Conservation (phyloP, 208 protist species). For the Crithidia fasciculata region DNA sequence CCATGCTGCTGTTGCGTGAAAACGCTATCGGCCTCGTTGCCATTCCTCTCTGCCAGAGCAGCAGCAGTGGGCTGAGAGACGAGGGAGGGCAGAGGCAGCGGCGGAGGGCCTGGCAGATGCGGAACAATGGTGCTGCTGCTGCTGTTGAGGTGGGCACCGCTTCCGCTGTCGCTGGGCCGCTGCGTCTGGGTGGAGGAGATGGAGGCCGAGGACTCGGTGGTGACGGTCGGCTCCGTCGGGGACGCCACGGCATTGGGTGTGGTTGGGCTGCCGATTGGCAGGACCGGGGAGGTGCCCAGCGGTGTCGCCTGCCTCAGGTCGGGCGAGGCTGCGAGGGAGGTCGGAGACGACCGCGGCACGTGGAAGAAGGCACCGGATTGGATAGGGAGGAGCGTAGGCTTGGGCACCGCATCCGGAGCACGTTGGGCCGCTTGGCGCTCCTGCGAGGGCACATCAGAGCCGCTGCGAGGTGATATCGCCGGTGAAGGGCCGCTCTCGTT, state of each 20-base stretch:
- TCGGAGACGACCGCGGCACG: neutral
- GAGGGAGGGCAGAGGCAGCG: conserved; percentile 10
- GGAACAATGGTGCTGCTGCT: neutral
- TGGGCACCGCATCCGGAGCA: no score
- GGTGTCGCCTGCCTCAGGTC: neutral
- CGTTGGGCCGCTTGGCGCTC: no score
- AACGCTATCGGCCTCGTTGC: neutral
- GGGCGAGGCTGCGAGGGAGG: neutral
- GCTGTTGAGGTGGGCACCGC: neutral
- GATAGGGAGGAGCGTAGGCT: neutral
- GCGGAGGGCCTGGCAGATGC: neutral
- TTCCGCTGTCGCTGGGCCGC: neutral
- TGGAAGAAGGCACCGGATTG: neutral
- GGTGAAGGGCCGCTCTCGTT: no score
- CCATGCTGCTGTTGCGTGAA: neutral
- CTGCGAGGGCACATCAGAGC: no score
- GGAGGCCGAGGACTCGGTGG: neutral
- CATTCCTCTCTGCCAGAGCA: neutral
- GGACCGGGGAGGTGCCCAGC: neutral
- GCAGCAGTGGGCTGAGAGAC: neutral
- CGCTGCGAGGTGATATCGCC: no score
- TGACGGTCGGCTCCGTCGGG: neutral
- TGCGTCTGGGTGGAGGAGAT: neutral
- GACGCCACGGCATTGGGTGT: neutral
- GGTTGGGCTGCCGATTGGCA: neutral